Evolutionary conservation across 306 rosid species (phyloP).

Genomic region (Quercus ilex): DNA sequence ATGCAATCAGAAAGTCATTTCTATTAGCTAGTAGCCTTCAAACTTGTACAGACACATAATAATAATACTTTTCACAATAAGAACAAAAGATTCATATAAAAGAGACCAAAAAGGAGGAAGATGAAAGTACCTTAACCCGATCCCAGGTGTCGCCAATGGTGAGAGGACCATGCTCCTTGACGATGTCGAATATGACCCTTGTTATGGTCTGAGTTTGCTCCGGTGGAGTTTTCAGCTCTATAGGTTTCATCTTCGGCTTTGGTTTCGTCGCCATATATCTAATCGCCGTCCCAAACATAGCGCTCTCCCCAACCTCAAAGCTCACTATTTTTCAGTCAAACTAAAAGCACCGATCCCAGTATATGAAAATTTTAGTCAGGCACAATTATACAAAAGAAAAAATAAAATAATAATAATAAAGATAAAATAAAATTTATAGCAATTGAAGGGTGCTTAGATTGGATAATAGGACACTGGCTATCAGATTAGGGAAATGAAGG

Average conservation of each 20-base stretch:
- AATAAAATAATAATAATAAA: background rate
- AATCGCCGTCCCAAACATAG: constrained; percentile 60
- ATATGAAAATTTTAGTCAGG: background rate
- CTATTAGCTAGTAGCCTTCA: background rate
- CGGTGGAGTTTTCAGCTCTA: constrained; percentile 59
- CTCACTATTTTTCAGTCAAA: background rate
- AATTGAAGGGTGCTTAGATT: no score
- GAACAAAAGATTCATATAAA: background rate
- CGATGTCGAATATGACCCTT: constrained; percentile 60
- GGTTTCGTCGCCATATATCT: constrained; percentile 59
- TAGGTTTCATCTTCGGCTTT: constrained; percentile 71
- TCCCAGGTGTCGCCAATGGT: constrained; percentile 81
- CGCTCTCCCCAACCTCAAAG: background rate
- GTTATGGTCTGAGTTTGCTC: constrained; percentile 83
- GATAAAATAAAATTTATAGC: background rate
- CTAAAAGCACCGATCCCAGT: background rate
- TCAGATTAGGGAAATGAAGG: no score
- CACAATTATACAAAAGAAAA: background rate
- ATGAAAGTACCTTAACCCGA: constrained; percentile 52
- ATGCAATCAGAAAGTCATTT: background rate
- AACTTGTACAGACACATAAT: background rate
- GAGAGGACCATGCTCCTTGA: constrained; percentile 88
- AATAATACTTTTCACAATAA: background rate
- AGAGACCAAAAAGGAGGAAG: background rate
- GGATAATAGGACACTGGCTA: no score